These are phyloP conservation scores for Podaxis pistillaris DNA, from an alignment of 768 basidiomycete species.

Conservation along the genomic window DNA sequence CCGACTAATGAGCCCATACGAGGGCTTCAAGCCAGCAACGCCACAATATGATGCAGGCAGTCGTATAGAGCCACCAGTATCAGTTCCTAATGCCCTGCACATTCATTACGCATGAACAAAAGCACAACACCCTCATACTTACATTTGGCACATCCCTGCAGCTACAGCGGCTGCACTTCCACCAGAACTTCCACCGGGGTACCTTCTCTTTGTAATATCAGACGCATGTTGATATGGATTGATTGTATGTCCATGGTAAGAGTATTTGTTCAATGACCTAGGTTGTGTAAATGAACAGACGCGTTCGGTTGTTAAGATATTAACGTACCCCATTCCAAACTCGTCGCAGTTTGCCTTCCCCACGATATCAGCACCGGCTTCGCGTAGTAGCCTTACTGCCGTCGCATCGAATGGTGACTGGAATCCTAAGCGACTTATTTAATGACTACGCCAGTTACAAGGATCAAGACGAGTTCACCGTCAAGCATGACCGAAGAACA, in stretches of 20 bases:
- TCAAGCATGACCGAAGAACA: constrained; percentile 78
- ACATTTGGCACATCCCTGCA: constrained; percentile 82
- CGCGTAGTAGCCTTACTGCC: constrained; percentile 61
- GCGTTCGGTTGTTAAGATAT: not conserved
- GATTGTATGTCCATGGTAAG: constrained; percentile 71
- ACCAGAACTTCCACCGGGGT: constrained; percentile 92
- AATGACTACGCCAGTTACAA: not conserved
- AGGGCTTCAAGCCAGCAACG: constrained; percentile 89
- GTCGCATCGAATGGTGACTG: constrained; percentile 85
- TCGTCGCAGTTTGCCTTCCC: constrained; percentile 97
- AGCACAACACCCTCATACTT: constrained; percentile 29
- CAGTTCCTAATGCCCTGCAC: constrained; percentile 82
- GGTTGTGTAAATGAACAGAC: not conserved
- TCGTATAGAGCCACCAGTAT: constrained; percentile 93
- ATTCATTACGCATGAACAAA: not conserved
- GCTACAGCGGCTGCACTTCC: constrained; percentile 95
- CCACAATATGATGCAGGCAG: constrained; percentile 95
- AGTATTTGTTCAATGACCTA: constrained; percentile 78
- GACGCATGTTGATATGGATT: constrained; percentile 58
- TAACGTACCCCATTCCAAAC: constrained; percentile 92
- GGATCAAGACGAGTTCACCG: constrained; percentile 33
- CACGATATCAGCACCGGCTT: constrained; percentile 65
- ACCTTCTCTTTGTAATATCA: constrained; percentile 34
- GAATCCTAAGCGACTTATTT: constrained; percentile 48
- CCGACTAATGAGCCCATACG: constrained; percentile 90